Evolutionary conservation across 345 rosid genomes (phyloP).

Genomic region (Eucalyptus sp.): DNA sequence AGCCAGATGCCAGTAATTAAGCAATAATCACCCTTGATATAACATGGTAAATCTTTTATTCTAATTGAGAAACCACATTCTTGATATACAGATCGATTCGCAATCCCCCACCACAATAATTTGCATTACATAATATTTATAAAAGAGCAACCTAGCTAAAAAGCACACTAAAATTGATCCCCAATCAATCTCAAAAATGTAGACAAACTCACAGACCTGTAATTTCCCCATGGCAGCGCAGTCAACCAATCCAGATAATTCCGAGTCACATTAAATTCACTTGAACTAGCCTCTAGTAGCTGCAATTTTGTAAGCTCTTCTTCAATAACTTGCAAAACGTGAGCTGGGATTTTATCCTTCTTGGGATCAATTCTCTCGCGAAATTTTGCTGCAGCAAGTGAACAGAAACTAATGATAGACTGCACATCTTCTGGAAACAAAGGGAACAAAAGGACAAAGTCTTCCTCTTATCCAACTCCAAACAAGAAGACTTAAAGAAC

Average conservation of each 20-base stretch:
- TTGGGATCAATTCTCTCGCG: slow-evolving; percentile 88
- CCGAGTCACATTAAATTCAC: slow-evolving; percentile 99
- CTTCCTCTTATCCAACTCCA: background rate
- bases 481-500: background rate
- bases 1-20: background rate
- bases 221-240: slow-evolving; percentile 91
- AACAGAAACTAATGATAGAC: background rate
- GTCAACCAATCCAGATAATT: slow-evolving; percentile 99
- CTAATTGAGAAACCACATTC: background rate
- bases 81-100: background rate
- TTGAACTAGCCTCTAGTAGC: slow-evolving; percentile 97
- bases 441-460: background rate
- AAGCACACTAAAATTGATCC: background rate
- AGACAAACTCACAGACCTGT: slow-evolving; percentile 38
- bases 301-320: slow-evolving; percentile 97
- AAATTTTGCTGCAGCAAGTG: slow-evolving; percentile 63
- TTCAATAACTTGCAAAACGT: slow-evolving; percentile 89
- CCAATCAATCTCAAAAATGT: background rate
- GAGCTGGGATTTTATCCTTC: slow-evolving; percentile 78
- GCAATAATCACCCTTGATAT: background rate
- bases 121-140: background rate
- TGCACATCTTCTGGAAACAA: background rate
- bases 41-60: background rate
- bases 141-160: background rate
- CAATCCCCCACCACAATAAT: background rate